Base-by-base conservation (phyloP, 495 filamentous ascomycete species). In the Umbilicaria muhlenbergii region DNA sequence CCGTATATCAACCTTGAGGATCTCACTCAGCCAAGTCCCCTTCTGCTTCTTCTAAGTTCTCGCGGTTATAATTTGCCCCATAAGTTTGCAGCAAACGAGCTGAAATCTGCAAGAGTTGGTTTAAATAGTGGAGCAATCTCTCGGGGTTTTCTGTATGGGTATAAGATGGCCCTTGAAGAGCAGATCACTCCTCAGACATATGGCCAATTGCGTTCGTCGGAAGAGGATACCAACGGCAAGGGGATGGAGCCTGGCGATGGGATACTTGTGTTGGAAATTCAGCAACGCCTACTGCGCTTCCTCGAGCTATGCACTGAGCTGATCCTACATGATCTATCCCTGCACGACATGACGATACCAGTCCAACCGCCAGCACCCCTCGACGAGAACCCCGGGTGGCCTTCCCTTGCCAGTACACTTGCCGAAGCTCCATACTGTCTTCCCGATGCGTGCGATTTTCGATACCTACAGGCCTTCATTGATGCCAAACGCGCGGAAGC, bases 1-100 rank as follows among this genome's bases (percentile, higher is more conserved):
- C 76, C 75, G 0, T 61, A 66, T 40, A 68, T 78, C 53, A 81
- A 80, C 46, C 60, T 68, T 24, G 72, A 78, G 44, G 73, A 78
- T 51, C 53, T 79, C 5, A 39, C 40, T 11, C 57, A 63, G 15
- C 56, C 62, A 0, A 66, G 60, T 36, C 43, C 55, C 1, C 42
- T 78, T 8, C 56, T 62, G 0, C 50, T 77, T 15, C 56, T 78
- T 4, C 49, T 80, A 1, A 67, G 73, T 28, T 39, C 68, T 0
- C 58, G 75, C 2, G 66, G 55, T 12, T 64, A 70, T 3, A 42
- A 71, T 48, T 47, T 34, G 0, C 71, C 73, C 0, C 54, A 53
- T 32, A 32, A 42, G 5, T 77, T 77, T 50, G 58, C 56, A 1
- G 42, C 31, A 3, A 47, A 48, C 0, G 70, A 76, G 36, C 31